Base-by-base conservation (phyloP, 2,329 filamentous ascomycete species). In the Keithomyces neogunnii region DNA sequence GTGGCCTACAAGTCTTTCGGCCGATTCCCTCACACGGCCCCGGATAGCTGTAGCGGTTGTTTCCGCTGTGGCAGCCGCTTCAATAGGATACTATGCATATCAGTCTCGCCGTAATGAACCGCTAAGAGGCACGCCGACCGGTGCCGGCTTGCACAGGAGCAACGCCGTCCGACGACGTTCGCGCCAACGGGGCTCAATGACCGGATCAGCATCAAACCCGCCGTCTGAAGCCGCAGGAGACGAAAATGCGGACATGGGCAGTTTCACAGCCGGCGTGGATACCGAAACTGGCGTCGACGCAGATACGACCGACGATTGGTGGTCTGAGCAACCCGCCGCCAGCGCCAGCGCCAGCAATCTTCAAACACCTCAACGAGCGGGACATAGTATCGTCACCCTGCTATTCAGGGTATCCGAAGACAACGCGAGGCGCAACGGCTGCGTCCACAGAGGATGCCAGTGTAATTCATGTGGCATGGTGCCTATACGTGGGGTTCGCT, bases 371-470 rank as follows among this genome's bases (percentile, higher is more conserved):
- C 73, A 74, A 54, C 74, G 75, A 52, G 78, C 73, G 35, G 88
- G 88, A 5, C 88, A 93, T 62, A 91, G 90, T 54, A 83, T 95
- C 47, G 85, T 95, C 45, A 88, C 84, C 55, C 75, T 96, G 2
- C 76, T 97, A 1, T 97, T 96, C 64, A 82, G 91, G 53, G 95
- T 97, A 45, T 95, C 91, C 0, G 91, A 96, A 67, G 90, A 97
- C 58, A 91, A 96, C 64, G 89, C 91, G 1, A 82, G 85, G 51
- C 80, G 88, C 48, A 92, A 93, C 64, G 88, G 89, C 26, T 96
- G 93, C 62, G 86, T 96, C 28, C 93, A 99, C 66, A 81, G 92
- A 10, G 92, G 93, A 10, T 95, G 95, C 54, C 86, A 86, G 38
- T 99, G 93, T 66, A 96, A 97, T 66, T 83, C 83, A 47, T 99